Evolutionary conservation across 306 rosid genomes (phyloP).

Genomic region (Inga oerstediana): DNA sequence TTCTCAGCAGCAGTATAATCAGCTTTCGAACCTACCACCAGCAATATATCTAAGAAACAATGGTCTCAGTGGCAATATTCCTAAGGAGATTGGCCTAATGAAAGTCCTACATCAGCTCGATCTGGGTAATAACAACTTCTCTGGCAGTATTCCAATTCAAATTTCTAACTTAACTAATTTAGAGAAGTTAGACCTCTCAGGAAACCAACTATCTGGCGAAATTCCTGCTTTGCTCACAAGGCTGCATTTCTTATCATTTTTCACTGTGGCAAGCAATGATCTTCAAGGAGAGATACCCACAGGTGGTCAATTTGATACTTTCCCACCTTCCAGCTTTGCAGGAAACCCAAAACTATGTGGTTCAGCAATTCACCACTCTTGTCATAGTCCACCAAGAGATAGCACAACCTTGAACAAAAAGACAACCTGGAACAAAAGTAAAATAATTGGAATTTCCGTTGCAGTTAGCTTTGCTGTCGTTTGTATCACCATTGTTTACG

Average conservation of each 20-base stretch:
- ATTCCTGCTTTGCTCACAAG: slow-evolving; percentile 72
- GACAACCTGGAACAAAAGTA: slow-evolving; percentile 40
- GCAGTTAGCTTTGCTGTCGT: slow-evolving; percentile 49
- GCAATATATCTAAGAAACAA: slow-evolving; percentile 70
- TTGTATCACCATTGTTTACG: slow-evolving; percentile 45
- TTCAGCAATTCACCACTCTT: slow-evolving; percentile 52
- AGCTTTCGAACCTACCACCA: slow-evolving; percentile 77
- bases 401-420: slow-evolving; percentile 38
- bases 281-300: slow-evolving; percentile 79
- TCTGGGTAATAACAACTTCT: slow-evolving; percentile 66
- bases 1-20: slow-evolving; percentile 74
- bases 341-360: slow-evolving; percentile 77
- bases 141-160: slow-evolving; percentile 71
- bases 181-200: slow-evolving; percentile 78
- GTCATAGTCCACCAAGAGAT: slow-evolving; percentile 39
- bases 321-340: slow-evolving; percentile 65
- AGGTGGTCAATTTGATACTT: slow-evolving; percentile 85
- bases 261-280: slow-evolving; percentile 76
- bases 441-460: slow-evolving; percentile 46
- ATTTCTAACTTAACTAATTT: slow-evolving; percentile 69
- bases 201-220: slow-evolving; percentile 69
- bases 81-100: slow-evolving; percentile 66
- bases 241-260: slow-evolving; percentile 80
- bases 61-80: slow-evolving; percentile 67
- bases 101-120: slow-evolving; percentile 65